A percentile compares a stretch with the other conserved stretches of the same genome.
These are phyloP conservation scores for Fusarium burgessii DNA, from an alignment of 2,329 filamentous ascomycete species.

Conservation along the genomic window DNA sequence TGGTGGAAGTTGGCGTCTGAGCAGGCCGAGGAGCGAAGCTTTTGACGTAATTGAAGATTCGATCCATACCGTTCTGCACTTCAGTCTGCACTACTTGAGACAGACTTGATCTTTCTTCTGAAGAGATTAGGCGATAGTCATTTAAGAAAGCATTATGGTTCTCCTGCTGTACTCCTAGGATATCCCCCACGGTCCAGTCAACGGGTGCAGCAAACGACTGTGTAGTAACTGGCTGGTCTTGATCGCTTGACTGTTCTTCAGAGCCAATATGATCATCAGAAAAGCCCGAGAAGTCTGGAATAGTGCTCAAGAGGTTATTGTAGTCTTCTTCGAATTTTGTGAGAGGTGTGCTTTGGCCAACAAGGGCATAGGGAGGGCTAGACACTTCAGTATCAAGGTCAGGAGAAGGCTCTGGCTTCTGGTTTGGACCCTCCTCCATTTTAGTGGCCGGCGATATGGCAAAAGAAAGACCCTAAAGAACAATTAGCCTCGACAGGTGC, in stretches of 20 bases:
- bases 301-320: too few species aligned
- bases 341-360: not conserved
- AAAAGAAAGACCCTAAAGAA: too few species aligned
- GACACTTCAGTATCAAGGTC: not conserved
- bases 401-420: not conserved
- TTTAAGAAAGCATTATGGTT: not conserved
- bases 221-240: not conserved
- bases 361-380: not conserved
- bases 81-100: not conserved
- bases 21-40: rapidly evolving
- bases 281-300: not conserved
- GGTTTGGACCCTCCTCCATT: not conserved
- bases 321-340: not conserved
- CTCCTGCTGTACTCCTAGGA: not conserved
- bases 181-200: not conserved
- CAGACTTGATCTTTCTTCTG: not conserved
- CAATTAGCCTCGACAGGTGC: not conserved
- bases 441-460: not conserved
- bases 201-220: too few species aligned
- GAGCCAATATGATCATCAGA: not conserved
- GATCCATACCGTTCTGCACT: not conserved
- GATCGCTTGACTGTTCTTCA: not conserved
- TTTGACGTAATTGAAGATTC: not conserved
- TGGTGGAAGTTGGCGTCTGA: not conserved
- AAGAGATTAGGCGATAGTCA: not conserved